These are phyloP conservation scores for Kodamaea jinghongensis DNA, from an alignment of 805 yeast species.

Conservation along the genomic window DNA sequence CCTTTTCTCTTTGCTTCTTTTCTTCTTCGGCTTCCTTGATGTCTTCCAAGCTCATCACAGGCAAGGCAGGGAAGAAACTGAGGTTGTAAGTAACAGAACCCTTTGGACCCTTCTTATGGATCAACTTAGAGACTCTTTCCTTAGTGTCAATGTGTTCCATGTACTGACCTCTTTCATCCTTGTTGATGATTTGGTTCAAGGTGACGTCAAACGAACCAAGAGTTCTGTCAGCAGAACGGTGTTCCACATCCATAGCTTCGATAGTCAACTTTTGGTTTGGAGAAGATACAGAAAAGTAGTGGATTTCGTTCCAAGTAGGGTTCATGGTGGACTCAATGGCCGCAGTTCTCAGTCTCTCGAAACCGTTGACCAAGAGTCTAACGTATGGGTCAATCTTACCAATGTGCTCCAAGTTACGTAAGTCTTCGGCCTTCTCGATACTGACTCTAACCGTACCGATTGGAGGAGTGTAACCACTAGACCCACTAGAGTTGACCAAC, in stretches of 20 bases:
- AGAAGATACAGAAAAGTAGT: constrained; percentile 79
- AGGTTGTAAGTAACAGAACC: constrained; percentile 73
- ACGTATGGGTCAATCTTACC: constrained; percentile 94
- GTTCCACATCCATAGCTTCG: constrained; percentile 92
- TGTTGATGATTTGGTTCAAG: constrained; percentile 63
- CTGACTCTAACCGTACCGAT: constrained; percentile 84
- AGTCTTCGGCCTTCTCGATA: constrained; percentile 65
- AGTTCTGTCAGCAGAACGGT: constrained; percentile 74
- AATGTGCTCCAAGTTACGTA: constrained; percentile 80
- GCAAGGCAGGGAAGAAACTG: constrained; percentile 80
- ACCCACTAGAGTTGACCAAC: constrained; percentile 60
- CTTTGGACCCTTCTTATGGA: constrained; percentile 76
- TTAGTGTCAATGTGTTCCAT: constrained; percentile 56
- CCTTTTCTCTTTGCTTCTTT: constrained; percentile 19
- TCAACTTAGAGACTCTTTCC: constrained; percentile 58
- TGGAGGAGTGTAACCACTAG: constrained; percentile 88
- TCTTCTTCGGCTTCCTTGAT: constrained; percentile 49
- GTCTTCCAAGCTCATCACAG: constrained; percentile 77
- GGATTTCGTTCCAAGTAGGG: constrained; percentile 83
- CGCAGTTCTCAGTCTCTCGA: constrained; percentile 73
- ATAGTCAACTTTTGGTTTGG: constrained; percentile 77
- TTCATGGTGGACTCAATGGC: constrained; percentile 62
- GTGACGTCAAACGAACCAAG: constrained; percentile 79
- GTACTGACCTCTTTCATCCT: constrained; percentile 61
- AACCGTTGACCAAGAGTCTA: constrained; percentile 73